Evolutionary conservation across 169 alveolate species (phyloP).

Genomic region (Eimeria zaria): DNA sequence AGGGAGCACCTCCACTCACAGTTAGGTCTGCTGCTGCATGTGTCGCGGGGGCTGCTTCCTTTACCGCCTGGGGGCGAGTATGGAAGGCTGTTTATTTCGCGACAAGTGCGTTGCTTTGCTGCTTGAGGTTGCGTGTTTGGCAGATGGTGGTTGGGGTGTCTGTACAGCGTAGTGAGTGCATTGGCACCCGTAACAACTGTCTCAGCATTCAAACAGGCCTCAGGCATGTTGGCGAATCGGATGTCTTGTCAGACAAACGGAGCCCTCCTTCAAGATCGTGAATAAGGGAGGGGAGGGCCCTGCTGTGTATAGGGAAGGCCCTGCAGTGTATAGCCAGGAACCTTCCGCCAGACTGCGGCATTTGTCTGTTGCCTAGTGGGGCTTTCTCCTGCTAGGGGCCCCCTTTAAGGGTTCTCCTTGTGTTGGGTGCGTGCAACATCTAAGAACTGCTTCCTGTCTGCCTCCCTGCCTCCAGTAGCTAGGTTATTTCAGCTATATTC

Average conservation of each 20-base stretch:
- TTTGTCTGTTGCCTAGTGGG: not conserved
- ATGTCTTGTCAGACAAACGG: constrained; percentile 17
- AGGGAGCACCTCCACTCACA: not conserved
- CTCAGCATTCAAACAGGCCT: not conserved
- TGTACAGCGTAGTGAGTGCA: constrained; percentile 37
- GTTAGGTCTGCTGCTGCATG: constrained; percentile 24
- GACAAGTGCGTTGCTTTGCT: not conserved
- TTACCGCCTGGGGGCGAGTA: constrained; percentile 28
- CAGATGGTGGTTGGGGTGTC: constrained; percentile 21
- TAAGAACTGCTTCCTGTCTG: not conserved
- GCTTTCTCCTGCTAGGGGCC: not conserved
- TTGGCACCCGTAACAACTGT: constrained; percentile 19
- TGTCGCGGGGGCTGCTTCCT: not conserved
- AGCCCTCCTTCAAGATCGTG: not conserved
- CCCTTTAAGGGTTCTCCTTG: not conserved
- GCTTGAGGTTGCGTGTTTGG: constrained; percentile 2
- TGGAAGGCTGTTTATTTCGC: not conserved
- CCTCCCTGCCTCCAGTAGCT: not conserved
- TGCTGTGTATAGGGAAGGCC: not conserved
- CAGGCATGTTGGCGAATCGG: constrained; percentile 17
- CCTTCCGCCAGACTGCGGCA: not conserved
- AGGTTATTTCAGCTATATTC: not conserved
- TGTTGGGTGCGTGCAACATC: not conserved
- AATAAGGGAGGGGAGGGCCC: not conserved
- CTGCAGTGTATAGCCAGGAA: not conserved